Evolutionary conservation across 441 rosid species (phyloP).

Genomic region (Corymbia calophylla): DNA sequence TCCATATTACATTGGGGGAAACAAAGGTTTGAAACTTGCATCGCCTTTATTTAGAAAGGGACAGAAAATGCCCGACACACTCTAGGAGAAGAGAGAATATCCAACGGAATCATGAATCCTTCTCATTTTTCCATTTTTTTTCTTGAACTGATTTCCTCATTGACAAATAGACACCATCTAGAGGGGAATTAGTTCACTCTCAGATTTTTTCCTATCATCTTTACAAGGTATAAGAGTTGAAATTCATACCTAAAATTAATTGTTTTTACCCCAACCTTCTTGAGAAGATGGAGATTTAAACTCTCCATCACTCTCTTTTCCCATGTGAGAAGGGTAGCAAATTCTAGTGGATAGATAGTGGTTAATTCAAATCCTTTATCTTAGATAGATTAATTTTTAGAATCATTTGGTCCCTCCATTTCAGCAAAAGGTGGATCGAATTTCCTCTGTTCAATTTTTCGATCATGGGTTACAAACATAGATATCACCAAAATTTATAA

Average conservation of each 20-base stretch:
- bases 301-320: too few species aligned
- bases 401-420: not conserved
- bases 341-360: not conserved
- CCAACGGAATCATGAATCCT: not conserved
- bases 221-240: too few species aligned
- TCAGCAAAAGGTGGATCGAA: not conserved
- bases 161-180: not conserved
- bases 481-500: not conserved
- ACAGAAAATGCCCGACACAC: not conserved
- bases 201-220: too few species aligned
- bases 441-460: not conserved
- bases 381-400: not conserved
- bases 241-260: too few species aligned
- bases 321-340: too few species aligned
- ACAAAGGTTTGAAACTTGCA: not conserved
- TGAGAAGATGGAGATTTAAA: too few species aligned
- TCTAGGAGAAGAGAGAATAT: not conserved
- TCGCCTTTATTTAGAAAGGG: not conserved
- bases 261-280: too few species aligned
- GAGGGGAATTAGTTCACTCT: too few species aligned
- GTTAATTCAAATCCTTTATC: not conserved
- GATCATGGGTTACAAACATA: not conserved
- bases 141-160: not conserved
- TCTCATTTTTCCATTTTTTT: not conserved
- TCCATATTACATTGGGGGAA: not conserved